Base-by-base conservation (phyloP, 805 yeast genomes). In the Pichia eremophila region DNA sequence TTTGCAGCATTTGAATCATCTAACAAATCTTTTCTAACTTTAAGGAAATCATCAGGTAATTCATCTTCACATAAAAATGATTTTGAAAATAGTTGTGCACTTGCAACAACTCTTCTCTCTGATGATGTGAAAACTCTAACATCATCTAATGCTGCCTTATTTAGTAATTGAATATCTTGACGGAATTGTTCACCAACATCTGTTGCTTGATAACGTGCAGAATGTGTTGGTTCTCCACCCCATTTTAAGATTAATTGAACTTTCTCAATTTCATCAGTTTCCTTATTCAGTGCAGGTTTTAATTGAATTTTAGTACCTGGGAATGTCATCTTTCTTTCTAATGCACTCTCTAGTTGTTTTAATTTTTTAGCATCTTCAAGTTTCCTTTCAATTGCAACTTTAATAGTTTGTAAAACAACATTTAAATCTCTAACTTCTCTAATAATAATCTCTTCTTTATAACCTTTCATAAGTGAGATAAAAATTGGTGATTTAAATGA, bases 201-300 rank as follows among this genome's bases (percentile, higher is more conserved):
- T 29, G 83, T 77, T 1, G 96, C 95, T 68, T 93, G 99, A 63
- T 88, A 85, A 53, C 83, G 78, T 2, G 98, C 97, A 11, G 97
- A 89, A 64, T 93, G 99, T 1, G 99, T 93, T 7, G 99, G 97
- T 65, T 93, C 99, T 53, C 99, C 99, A 57, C 99, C 99, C 99
- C 99, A 93, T 64, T 93, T 93, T 57, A 93, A 72, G 52, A 93
- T 95, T 53, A 93, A 81, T 65, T 93, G 99, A 25, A 91, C 97
- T 62, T 93, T 93, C 54, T 91, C 97, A 19, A 93, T 93, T 34
- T 82, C 80, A 49, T 71, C 74, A 8, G 56, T 51, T 38, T 77
- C 81, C 14, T 71, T 68, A 57, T 76, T 75, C 47, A 90, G 61
- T 4, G 91, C 81, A 0, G 99, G 99, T 63, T 93, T 93, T 57